Conservation (phyloP, 805 yeast species). For the Schwanniomyces pseudopolymorphus region DNA sequence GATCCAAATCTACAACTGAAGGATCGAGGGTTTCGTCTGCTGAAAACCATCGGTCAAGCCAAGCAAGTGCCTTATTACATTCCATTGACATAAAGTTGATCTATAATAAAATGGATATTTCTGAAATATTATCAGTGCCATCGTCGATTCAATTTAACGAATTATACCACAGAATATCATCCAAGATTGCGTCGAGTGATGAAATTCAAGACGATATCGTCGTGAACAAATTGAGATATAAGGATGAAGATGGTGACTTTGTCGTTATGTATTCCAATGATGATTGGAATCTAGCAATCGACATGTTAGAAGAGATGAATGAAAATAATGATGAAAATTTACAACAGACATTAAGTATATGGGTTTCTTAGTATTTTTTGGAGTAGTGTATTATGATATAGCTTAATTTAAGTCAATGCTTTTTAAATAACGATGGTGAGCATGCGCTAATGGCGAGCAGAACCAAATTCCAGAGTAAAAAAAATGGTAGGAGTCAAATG, state of each 20-base stretch:
- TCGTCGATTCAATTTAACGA: slow-evolving; percentile 39
- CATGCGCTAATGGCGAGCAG: too few relatives aligned
- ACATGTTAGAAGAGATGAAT: slow-evolving; percentile 42
- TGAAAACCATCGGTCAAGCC: slow-evolving; percentile 2
- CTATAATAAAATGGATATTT: slow-evolving; percentile 31
- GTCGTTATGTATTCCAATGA: slow-evolving; percentile 83
- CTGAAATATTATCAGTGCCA: slow-evolving; percentile 26
- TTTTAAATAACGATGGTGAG: too few relatives aligned
- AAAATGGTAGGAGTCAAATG: not conserved
- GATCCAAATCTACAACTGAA: slow-evolving; percentile 22
- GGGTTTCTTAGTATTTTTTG: slow-evolving; percentile 32
- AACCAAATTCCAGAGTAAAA: not conserved
- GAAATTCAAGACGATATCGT: slow-evolving; percentile 56
- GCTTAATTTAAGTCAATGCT: not conserved
- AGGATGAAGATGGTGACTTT: slow-evolving; percentile 94
- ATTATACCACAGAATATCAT: slow-evolving; percentile 64
- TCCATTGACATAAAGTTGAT: slow-evolving; percentile 26
- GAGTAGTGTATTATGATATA: not conserved
- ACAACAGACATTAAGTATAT: slow-evolving; percentile 31
- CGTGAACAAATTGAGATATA: slow-evolving; percentile 63
- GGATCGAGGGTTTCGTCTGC: slow-evolving; percentile 8
- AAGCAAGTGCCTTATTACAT: not conserved
- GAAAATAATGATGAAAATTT: slow-evolving; percentile 15
- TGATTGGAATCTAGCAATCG: slow-evolving; percentile 85
- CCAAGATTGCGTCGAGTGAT: slow-evolving; percentile 44